Evolutionary conservation across 441 rosid species (phyloP).

Genomic region (Daphne laureola): DNA sequence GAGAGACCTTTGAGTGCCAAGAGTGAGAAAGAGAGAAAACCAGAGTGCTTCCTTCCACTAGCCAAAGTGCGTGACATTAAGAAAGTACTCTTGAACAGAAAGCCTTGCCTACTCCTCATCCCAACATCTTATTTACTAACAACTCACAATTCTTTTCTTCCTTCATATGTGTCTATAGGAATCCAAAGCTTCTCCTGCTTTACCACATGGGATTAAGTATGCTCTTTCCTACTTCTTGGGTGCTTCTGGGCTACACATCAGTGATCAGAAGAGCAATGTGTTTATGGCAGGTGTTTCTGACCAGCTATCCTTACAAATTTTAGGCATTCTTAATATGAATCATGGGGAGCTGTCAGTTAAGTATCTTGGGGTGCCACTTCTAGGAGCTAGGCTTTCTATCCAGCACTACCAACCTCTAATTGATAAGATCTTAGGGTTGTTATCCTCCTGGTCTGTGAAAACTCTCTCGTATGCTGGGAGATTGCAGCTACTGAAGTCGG

Average conservation of each 20-base stretch:
- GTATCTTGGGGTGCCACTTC: neutral
- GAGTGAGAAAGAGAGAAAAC: no score
- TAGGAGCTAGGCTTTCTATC: neutral
- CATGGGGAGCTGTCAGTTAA: neutral
- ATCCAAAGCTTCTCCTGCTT: no score
- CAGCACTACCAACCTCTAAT: neutral
- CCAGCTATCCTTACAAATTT: neutral
- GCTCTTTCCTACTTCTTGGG: neutral
- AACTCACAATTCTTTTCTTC: no score
- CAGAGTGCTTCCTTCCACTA: no score
- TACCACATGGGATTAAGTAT: neutral
- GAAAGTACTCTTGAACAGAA: no score
- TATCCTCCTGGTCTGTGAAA: neutral
- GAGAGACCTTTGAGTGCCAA: no score
- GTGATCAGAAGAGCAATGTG: neutral
- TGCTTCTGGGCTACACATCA: neutral
- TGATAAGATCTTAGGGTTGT: neutral
- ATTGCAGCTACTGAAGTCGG: neutral
- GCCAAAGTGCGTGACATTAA: no score
- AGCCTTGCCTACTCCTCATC: no score
- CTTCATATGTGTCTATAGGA: no score
- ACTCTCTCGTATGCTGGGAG: neutral
- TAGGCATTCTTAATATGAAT: neutral
- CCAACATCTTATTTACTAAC: no score
- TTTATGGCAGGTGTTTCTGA: neutral